Base-by-base conservation (phyloP, 1,284 basidiomycete genomes). In the Rhodotorula glutinis region DNA sequence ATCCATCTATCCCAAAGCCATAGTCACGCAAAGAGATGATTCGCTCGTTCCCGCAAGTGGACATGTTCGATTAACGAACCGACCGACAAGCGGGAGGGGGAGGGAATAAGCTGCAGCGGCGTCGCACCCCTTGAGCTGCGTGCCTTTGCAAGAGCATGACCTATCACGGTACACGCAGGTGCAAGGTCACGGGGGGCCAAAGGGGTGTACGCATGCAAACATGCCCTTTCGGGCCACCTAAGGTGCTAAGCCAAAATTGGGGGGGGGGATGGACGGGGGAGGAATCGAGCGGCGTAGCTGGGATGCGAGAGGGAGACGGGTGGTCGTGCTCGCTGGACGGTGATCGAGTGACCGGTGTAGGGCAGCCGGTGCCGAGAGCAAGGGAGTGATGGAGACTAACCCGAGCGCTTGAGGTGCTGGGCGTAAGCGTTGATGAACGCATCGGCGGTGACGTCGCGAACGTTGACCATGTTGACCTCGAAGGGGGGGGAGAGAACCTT, bases 351-450 rank as follows among this genome's bases (percentile, higher is more conserved):
- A 29, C 51, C 10, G 16, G 11, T 27, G 16, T 25, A n/a, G n/a
- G n/a, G 13, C 25, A 51, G 11, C 25, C 25, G n/a, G 1, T 25
- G 23, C 3, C 29, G 4, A n/a, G 41, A 11, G 27, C 27, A 29
- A 14, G 21, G n/a, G n/a, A 47, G 52, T 23, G 29, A 11, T 47
- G 23, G 43, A 27, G 40, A 64, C 61, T 58, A 57, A 65, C 68
- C 66, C 38, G 66, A 69, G 55, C 65, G 56, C 64, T 71, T 70
- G 53, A 69, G 63, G 67, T 68, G 93, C 78, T 89, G 90, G 76
- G 91, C 84, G 82, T 96, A 96, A 78, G 92, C 92, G 73, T 85
- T 77, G 47, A 66, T 63, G 61, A 66, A 65, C 60, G 57, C 87
- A 74, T 92, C 90, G 78, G 93, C 89, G 81, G 78, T 75, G 73